Evolutionary conservation across 208 protist genomes (phyloP).

Genomic region (Crithidia acanthocephali): DNA sequence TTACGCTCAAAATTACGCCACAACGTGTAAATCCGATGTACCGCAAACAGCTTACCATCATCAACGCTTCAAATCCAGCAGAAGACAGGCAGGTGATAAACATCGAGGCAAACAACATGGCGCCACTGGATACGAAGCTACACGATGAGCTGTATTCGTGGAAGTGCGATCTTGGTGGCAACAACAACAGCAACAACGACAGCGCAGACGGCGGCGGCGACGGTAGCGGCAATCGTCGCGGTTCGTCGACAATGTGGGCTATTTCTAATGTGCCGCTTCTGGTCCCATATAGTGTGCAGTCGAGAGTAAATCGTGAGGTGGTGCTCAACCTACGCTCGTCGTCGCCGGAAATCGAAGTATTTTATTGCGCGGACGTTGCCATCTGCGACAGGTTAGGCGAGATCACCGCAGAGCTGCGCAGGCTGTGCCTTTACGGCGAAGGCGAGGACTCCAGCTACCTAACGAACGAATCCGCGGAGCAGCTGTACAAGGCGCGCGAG

Average conservation of each 20-base stretch:
- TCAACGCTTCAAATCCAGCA: slow-evolving; percentile 73
- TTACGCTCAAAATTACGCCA: slow-evolving; percentile 79
- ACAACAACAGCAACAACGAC: slow-evolving; percentile 11
- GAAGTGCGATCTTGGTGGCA: slow-evolving; percentile 43
- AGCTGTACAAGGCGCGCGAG: slow-evolving; percentile 35
- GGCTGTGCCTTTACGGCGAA: slow-evolving; percentile 52
- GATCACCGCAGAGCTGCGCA: slow-evolving; percentile 48
- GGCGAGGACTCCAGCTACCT: slow-evolving; percentile 35
- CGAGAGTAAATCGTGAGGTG: slow-evolving; percentile 60
- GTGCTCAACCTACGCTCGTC: slow-evolving; percentile 61
- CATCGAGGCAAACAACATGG: slow-evolving; percentile 91
- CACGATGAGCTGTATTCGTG: slow-evolving; percentile 89
- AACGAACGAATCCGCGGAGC: slow-evolving; percentile 30
- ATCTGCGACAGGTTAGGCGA: slow-evolving; percentile 38
- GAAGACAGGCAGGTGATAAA: slow-evolving; percentile 84
- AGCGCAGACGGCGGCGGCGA: slow-evolving; percentile 6
- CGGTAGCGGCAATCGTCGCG: slow-evolving; percentile 6
- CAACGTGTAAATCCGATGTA: slow-evolving; percentile 90
- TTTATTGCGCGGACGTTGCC: slow-evolving; percentile 42
- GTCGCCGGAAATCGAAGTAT: slow-evolving; percentile 67
- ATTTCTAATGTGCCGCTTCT: slow-evolving; percentile 80
- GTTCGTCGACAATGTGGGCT: slow-evolving; percentile 42
- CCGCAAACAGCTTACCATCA: slow-evolving; percentile 82
- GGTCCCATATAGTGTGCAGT: slow-evolving; percentile 70
- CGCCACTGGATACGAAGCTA: slow-evolving; percentile 75